Percentiles rank a stretch among this genome's conserved stretches.
Evolutionary conservation across 345 rosid genomes (phyloP).

Genomic region (Firmiana major): DNA sequence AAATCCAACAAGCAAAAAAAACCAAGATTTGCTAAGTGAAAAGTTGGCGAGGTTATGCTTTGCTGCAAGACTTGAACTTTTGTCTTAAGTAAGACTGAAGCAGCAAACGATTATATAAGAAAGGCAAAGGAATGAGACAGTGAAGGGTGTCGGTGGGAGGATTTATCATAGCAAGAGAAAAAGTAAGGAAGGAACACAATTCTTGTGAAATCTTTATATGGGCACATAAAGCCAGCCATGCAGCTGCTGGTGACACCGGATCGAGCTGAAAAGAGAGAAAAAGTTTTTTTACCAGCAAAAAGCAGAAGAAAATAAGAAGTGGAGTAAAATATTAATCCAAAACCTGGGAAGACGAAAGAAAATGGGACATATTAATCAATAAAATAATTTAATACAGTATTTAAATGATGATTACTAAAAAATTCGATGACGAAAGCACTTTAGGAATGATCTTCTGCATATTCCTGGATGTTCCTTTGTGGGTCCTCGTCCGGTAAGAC

Average conservation of each 20-base stretch:
- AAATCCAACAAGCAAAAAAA: constrained; percentile 16
- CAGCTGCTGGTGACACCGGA: constrained; percentile 39
- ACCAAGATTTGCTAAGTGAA: constrained; percentile 7
- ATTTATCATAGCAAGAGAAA: constrained; percentile 20
- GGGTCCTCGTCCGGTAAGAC: constrained; percentile 8
- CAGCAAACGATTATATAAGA: constrained; percentile 16
- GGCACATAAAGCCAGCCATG: constrained; percentile 57
- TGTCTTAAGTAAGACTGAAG: constrained; percentile 22
- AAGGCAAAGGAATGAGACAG: constrained; percentile 8
- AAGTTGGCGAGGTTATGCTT: not conserved
- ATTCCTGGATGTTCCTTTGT: not conserved
- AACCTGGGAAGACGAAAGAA: constrained; percentile 13
- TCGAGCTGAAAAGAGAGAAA: constrained; percentile 15
- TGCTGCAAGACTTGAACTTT: not conserved
- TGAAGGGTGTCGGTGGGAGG: constrained; percentile 6
- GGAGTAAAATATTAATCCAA: constrained; percentile 16
- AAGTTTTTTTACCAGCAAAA: not conserved
- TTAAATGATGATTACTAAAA: not conserved
- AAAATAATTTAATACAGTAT: not conserved
- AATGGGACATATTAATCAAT: not conserved
- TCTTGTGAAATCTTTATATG: constrained; percentile 60
- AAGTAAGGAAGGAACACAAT: constrained; percentile 37
- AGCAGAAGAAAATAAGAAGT: not conserved
- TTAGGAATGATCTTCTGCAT: not conserved
- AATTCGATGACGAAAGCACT: constrained; percentile 28